Percentiles rank a stretch among this genome's conserved stretches.
phyloP scores from a whole-genome alignment of 352 stramenopile genomes.

The Phytophthora chlamydospora region DNA sequence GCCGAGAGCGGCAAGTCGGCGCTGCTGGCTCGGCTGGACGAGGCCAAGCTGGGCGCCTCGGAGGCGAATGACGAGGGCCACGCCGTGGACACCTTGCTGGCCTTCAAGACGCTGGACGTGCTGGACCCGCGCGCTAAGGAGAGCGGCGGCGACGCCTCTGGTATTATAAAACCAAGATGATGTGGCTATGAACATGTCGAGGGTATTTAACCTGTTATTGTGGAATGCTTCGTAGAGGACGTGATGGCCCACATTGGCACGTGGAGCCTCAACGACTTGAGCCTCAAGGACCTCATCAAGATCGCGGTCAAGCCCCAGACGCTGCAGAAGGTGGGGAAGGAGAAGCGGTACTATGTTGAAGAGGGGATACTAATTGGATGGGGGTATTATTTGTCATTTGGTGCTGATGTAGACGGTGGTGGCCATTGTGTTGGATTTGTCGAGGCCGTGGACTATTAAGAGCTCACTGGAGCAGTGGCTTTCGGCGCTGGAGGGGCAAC shows the following conservation, averaged over 20 bases:
- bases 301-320: conserved; percentile 66
- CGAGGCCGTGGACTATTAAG: conserved; percentile 84
- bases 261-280: conserved; percentile 80
- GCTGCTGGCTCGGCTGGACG: conserved; percentile 67
- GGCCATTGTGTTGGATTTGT: conserved; percentile 73
- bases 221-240: conserved; percentile 48
- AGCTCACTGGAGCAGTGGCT: conserved; percentile 81
- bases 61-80: conserved; percentile 32
- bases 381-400: background rate
- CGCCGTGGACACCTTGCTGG: conserved; percentile 54
- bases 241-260: conserved; percentile 77
- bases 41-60: conserved; percentile 25
- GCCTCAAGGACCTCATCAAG: conserved; percentile 67
- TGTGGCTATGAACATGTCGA: background rate
- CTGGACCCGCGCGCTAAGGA: conserved; percentile 70
- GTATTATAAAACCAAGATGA: conserved; percentile 12
- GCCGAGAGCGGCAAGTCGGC: conserved; percentile 76
- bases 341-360: conserved; percentile 2
- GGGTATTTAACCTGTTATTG: conserved; percentile 7
- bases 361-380: background rate
- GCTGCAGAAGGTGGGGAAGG: conserved; percentile 48
- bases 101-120: conserved; percentile 70
- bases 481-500: conserved; percentile 69
- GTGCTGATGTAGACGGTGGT: conserved; percentile 57
- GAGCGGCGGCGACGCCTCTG: conserved; percentile 48